phyloP scores from a whole-genome alignment of 163 green algal species.

The Coccomyxa subellipsoidea region DNA sequence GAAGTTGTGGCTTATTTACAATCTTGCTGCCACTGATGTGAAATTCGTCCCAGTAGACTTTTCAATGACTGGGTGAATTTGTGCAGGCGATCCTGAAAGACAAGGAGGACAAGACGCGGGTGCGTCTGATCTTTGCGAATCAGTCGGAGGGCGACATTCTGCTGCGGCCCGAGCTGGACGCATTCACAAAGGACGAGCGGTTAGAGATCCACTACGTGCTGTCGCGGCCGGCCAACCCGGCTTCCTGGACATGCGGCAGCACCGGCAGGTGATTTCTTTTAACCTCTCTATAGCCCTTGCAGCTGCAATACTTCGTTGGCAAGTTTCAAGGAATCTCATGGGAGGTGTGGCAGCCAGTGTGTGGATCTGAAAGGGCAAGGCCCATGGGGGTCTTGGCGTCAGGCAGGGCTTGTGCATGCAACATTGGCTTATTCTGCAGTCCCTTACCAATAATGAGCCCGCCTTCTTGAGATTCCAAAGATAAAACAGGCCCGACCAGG shows the following conservation, averaged over 20 bases:
- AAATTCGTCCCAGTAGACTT: too few species aligned
- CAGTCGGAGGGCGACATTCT: conserved; percentile 89
- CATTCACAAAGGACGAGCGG: conserved; percentile 55
- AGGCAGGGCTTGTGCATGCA: too few species aligned
- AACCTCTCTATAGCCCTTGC: neutral
- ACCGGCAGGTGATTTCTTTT: neutral
- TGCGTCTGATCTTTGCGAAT: conserved; percentile 92
- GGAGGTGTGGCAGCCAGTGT: too few species aligned
- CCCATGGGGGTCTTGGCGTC: too few species aligned
- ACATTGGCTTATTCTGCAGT: too few species aligned
- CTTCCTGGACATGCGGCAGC: neutral
- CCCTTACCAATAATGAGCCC: too few species aligned
- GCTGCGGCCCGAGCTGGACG: conserved; percentile 85
- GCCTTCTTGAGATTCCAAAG: too few species aligned
- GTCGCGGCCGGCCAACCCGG: conserved; percentile 18
- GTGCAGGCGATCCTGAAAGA: conserved; percentile 72
- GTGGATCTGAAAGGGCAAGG: too few species aligned
- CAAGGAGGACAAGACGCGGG: conserved; percentile 67
- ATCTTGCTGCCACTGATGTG: too few species aligned
- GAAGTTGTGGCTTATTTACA: too few species aligned
- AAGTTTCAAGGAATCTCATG: too few species aligned
- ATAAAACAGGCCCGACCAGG: neutral
- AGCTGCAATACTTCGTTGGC: too few species aligned
- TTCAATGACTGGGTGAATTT: neutral
- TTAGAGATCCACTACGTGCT: conserved; percentile 74